Conservation (phyloP, 768 basidiomycete genomes). For the Rhodocollybia butyracea region DNA sequence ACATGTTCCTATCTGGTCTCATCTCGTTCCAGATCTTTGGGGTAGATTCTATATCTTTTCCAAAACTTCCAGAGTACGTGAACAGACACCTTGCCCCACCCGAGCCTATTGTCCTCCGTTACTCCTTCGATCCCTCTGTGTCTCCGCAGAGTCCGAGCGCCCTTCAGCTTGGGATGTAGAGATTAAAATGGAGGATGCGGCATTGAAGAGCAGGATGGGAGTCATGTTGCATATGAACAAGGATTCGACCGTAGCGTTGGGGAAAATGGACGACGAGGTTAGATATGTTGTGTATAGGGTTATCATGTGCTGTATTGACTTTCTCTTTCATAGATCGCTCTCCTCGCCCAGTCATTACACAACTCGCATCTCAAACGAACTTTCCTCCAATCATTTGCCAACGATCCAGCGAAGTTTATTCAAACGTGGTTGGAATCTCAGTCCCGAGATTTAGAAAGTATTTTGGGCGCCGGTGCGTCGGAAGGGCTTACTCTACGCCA, state of each 20-base stretch:
- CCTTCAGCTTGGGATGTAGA: conserved; percentile 86
- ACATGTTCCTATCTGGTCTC: not conserved
- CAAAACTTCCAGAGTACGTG: conserved; percentile 79
- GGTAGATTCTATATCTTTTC: conserved; percentile 67
- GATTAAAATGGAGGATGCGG: conserved; percentile 79
- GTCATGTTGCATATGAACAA: conserved; percentile 68
- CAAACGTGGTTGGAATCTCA: conserved; percentile 92
- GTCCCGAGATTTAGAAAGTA: conserved; percentile 83
- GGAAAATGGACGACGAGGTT: conserved; percentile 87
- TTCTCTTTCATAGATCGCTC: conserved; percentile 56
- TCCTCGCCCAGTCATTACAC: conserved; percentile 79
- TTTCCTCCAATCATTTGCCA: conserved; percentile 80
- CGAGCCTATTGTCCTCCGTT: conserved; percentile 80
- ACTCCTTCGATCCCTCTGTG: conserved; percentile 60
- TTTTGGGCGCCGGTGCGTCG: conserved; percentile 84
- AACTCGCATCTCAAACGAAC: conserved; percentile 85
- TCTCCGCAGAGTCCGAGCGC: conserved; percentile 70
- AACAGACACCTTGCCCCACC: conserved; percentile 76
- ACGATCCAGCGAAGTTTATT: conserved; percentile 76
- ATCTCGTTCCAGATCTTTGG: conserved; percentile 56
- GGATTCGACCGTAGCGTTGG: conserved; percentile 63
- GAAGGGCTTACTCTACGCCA: conserved; percentile 79
- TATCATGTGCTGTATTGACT: not conserved
- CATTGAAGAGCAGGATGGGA: conserved; percentile 69
- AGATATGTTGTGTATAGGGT: conserved; percentile 6